Percentiles rank a stretch among this genome's conserved stretches.
Conservation (phyloP, 1,139 yeast genomes). For the Lodderomyces oxycetoniae region DNA sequence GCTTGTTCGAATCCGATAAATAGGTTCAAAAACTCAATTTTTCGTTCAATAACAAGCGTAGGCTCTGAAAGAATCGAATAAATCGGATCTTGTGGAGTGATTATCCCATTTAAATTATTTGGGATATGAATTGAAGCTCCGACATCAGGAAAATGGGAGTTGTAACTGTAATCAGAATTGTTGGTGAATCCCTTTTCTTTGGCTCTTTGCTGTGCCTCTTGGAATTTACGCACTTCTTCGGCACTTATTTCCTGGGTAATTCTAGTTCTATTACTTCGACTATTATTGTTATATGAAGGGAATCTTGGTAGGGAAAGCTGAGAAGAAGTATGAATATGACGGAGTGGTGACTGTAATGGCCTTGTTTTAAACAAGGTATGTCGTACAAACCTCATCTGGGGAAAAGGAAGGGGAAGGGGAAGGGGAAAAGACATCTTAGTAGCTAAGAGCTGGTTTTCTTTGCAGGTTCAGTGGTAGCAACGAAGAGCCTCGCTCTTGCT, state of each 20-base stretch:
- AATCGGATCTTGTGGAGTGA: constrained; percentile 53
- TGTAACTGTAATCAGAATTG: constrained; percentile 8
- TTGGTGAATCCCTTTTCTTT: constrained; percentile 12
- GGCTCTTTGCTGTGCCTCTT: constrained; percentile 15
- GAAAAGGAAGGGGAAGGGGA: no score
- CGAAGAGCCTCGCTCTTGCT: no score
- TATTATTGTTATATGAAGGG: background rate
- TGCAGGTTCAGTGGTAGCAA: no score
- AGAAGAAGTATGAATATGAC: constrained; percentile 5
- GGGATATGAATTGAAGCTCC: constrained; percentile 26
- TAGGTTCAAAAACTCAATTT: constrained; percentile 81
- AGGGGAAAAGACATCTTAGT: no score
- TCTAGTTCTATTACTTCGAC: constrained; percentile 22
- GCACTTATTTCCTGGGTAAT: constrained; percentile 34
- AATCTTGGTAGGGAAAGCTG: constrained; percentile 6
- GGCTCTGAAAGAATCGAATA: constrained; percentile 65
- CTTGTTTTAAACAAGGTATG: no score
- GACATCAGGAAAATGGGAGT: constrained; percentile 1
- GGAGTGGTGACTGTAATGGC: no score
- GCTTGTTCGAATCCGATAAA: constrained; percentile 90
- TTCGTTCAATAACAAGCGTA: constrained; percentile 79
- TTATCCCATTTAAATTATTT: constrained; percentile 43
- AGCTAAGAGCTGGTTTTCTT: no score
- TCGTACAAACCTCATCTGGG: no score
- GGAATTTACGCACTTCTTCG: constrained; percentile 31